A percentile compares a stretch with the other conserved stretches of the same genome.
phyloP scores from a whole-genome alignment of 2,329 filamentous ascomycete species.

The Claviceps humidiphila region DNA sequence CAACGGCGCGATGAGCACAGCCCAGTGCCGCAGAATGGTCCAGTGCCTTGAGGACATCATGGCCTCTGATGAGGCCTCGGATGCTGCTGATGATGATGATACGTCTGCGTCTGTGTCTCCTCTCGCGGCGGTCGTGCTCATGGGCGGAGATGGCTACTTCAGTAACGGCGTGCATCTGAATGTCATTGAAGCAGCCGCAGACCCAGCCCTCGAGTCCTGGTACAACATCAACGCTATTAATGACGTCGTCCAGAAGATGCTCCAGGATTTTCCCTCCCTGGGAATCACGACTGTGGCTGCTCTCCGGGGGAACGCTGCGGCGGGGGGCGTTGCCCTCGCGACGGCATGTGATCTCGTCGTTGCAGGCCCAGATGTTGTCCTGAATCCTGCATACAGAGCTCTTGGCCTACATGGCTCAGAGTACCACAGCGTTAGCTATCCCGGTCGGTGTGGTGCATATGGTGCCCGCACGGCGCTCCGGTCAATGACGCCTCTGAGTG shows the following conservation, averaged over 20 bases:
- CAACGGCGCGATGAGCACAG: slow-evolving; percentile 29
- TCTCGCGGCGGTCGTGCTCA: slow-evolving; percentile 25
- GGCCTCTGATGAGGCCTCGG: slow-evolving; percentile 6
- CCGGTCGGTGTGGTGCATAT: slow-evolving; percentile 21
- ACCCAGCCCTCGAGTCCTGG: slow-evolving; percentile 27
- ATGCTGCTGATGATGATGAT: slow-evolving; percentile 1
- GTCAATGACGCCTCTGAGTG: slow-evolving; percentile 25
- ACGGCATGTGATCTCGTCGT: slow-evolving; percentile 24
- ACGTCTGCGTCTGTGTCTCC: slow-evolving; percentile 5
- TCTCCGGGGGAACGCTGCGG: slow-evolving; percentile 27
- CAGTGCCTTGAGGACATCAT: slow-evolving; percentile 23
- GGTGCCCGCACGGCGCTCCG: slow-evolving; percentile 19
- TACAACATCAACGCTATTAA: slow-evolving; percentile 31
- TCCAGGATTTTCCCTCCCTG: slow-evolving; percentile 22
- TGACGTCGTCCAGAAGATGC: slow-evolving; percentile 24
- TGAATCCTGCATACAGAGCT: slow-evolving; percentile 29
- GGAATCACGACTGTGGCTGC: slow-evolving; percentile 25
- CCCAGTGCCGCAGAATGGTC: slow-evolving; percentile 23
- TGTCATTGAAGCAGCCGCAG: slow-evolving; percentile 25
- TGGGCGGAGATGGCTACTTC: slow-evolving; percentile 24
- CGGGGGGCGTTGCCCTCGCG: slow-evolving; percentile 29
- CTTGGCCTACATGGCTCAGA: slow-evolving; percentile 25
- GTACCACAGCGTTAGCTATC: slow-evolving; percentile 27
- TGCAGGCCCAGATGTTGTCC: slow-evolving; percentile 22
- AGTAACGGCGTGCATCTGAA: slow-evolving; percentile 31